phyloP scores from a whole-genome alignment of 2,329 filamentous ascomycete species.

The Hypoxylon sp. region DNA sequence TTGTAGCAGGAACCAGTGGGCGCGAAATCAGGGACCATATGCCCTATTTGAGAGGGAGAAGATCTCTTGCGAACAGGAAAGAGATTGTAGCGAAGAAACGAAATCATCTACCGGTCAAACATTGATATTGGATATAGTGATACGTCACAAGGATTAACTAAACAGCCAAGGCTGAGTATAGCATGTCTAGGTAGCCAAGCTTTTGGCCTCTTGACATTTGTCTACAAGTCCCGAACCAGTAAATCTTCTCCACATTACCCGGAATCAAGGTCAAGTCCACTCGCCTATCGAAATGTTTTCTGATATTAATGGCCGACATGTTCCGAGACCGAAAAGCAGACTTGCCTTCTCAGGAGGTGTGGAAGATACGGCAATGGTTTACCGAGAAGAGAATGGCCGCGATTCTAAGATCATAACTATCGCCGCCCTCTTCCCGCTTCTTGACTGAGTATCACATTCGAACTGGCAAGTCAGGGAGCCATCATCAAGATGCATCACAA shows the following conservation, averaged over 20 bases:
- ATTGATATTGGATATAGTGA: slow-evolving; percentile 20
- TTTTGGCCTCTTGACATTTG: slow-evolving; percentile 8
- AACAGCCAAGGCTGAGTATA: slow-evolving; percentile 4
- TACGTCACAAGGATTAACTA: slow-evolving; percentile 17
- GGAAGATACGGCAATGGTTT: slow-evolving; percentile 43
- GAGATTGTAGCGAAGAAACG: not conserved
- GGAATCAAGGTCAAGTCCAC: slow-evolving; percentile 43
- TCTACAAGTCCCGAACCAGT: slow-evolving; percentile 47
- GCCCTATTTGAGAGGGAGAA: not conserved
- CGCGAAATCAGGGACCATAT: no score
- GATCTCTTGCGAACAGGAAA: not conserved
- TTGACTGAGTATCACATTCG: not conserved
- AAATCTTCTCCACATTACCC: slow-evolving; percentile 49
- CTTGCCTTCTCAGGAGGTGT: slow-evolving; percentile 29
- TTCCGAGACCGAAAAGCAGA: slow-evolving; percentile 42
- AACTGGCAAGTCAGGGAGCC: slow-evolving; percentile 6
- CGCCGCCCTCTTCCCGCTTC: slow-evolving; percentile 14
- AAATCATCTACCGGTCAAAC: slow-evolving; percentile 31
- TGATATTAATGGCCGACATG: slow-evolving; percentile 49
- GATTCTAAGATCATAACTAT: slow-evolving; percentile 32
- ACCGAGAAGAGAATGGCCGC: slow-evolving; percentile 16
- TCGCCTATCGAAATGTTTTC: slow-evolving; percentile 48
- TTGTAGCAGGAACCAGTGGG: not conserved
- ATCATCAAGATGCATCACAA: slow-evolving; percentile 48
- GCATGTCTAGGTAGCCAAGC: slow-evolving; percentile 17